Percentiles rank a stretch among this genome's conserved stretches.
Evolutionary conservation across 2,329 filamentous ascomycete genomes (phyloP).

Genomic region (Colletotrichum sp.): DNA sequence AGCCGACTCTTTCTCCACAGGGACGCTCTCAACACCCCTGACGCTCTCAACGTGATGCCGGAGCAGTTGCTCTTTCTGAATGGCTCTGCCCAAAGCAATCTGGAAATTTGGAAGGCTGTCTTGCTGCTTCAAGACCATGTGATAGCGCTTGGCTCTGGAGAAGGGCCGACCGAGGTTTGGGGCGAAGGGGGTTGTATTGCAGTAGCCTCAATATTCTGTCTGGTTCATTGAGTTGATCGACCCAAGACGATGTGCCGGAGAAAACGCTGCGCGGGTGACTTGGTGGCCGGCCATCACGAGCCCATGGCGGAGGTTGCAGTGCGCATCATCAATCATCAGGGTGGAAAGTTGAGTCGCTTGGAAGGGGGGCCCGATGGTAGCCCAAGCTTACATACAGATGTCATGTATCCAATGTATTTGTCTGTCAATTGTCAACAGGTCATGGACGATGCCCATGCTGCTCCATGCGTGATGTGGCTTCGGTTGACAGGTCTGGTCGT

Average conservation of each 20-base stretch:
- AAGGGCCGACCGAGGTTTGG: constrained; percentile 9
- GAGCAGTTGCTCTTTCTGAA: not conserved
- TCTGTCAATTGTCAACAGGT: not conserved
- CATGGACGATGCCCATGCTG: not conserved
- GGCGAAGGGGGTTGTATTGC: constrained; percentile 5
- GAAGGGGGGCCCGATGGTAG: not conserved
- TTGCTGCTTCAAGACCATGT: not conserved
- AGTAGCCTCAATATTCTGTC: not conserved
- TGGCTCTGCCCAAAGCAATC: not conserved
- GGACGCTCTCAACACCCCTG: not conserved
- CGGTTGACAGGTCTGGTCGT: constrained; percentile 12
- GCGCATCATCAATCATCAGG: not conserved
- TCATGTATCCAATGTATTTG: not conserved
- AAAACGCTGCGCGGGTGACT: not conserved
- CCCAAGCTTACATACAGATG: not conserved
- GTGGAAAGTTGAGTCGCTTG: not conserved
- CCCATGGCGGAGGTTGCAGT: not conserved
- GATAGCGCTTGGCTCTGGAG: constrained; percentile 14
- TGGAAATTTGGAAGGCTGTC: not conserved
- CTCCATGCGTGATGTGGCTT: not conserved
- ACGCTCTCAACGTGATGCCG: not conserved
- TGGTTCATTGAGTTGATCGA: not conserved
- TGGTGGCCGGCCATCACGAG: not conserved
- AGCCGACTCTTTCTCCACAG: not conserved
- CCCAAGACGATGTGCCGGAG: not conserved